Percentiles rank a stretch among this genome's conserved stretches.
Evolutionary conservation across 1,139 yeast species (phyloP).

Genomic region (Blastobotrys persicus): DNA sequence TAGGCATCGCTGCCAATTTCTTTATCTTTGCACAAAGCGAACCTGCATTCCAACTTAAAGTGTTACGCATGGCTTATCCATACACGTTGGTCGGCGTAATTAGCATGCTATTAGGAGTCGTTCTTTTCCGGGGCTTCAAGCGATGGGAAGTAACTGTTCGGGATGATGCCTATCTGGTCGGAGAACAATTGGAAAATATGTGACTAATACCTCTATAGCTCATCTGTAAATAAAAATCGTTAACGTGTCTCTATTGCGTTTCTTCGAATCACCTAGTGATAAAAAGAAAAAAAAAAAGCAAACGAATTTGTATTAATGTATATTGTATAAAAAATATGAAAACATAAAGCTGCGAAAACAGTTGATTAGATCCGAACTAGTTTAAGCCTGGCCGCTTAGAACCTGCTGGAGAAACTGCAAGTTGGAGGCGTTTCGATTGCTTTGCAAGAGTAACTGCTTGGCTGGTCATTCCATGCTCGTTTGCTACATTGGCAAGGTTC

Average conservation of each 20-base stretch:
- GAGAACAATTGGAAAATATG: slow-evolving; percentile 37
- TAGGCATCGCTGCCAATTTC: not conserved
- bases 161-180: slow-evolving; percentile 37
- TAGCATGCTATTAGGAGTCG: not conserved
- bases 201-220: slow-evolving; percentile 15
- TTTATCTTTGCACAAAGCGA: not conserved
- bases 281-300: too few relatives aligned
- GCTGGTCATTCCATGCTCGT: slow-evolving; percentile 16
- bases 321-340: too few relatives aligned
- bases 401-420: not conserved
- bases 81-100: slow-evolving; percentile 10
- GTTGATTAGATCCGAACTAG: too few relatives aligned
- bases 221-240: too few relatives aligned
- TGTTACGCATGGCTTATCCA: slow-evolving; percentile 15
- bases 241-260: too few relatives aligned
- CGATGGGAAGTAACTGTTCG: slow-evolving; percentile 30
- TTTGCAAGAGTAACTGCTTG: slow-evolving; percentile 7
- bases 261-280: too few relatives aligned
- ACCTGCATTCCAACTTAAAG: not conserved
- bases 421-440: not conserved
- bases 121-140: slow-evolving; percentile 16
- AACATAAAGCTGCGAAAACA: too few relatives aligned
- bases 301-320: not conserved
- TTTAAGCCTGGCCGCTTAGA: not conserved
- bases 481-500: slow-evolving; percentile 23